Percentiles rank a stretch among this genome's conserved stretches.
These are phyloP conservation scores for Paraphoma chrysanthemicola DNA, from an alignment of 2,329 filamentous ascomycete genomes.

Conservation along the genomic window DNA sequence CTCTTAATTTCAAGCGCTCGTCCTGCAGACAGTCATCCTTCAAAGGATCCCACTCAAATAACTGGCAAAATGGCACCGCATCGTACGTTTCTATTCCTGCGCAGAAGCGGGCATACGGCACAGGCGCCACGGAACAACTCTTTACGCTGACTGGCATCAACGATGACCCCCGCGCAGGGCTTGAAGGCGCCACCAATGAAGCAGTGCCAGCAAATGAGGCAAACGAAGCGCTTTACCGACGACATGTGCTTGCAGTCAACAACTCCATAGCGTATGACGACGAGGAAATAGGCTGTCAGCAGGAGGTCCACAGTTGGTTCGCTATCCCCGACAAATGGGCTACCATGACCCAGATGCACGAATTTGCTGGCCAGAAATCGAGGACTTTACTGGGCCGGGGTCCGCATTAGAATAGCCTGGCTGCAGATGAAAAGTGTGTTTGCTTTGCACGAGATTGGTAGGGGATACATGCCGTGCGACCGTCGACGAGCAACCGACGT, in stretches of 20 bases:
- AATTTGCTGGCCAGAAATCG: constrained; percentile 31
- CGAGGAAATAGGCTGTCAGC: constrained; percentile 42
- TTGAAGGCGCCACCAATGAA: constrained; percentile 6
- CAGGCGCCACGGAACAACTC: constrained; percentile 64
- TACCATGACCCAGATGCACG: constrained; percentile 13
- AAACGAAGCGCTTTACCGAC: constrained; percentile 60
- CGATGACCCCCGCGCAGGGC: constrained; percentile 13
- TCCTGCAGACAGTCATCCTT: constrained; percentile 26
- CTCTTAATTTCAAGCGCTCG: constrained; percentile 53
- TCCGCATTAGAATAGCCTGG: constrained; percentile 13
- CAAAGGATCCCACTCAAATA: constrained; percentile 54
- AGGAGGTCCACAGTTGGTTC: constrained; percentile 14
- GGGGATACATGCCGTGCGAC: constrained; percentile 17
- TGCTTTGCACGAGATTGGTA: constrained; percentile 2
- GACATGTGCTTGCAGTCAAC: constrained; percentile 64
- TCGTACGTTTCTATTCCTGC: constrained; percentile 59
- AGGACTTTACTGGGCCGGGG: constrained; percentile 40
- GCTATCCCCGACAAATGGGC: constrained; percentile 2
- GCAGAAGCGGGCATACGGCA: constrained; percentile 57
- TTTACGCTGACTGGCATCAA: constrained; percentile 61
- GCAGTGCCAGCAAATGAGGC: constrained; percentile 1
- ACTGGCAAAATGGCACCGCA: constrained; percentile 65
- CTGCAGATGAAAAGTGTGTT: constrained; percentile 1
- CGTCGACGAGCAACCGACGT: constrained; percentile 14
- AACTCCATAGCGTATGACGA: constrained; percentile 59